Base-by-base conservation (phyloP, 1,139 yeast species). In the Meyerozyma guilliermondii region DNA sequence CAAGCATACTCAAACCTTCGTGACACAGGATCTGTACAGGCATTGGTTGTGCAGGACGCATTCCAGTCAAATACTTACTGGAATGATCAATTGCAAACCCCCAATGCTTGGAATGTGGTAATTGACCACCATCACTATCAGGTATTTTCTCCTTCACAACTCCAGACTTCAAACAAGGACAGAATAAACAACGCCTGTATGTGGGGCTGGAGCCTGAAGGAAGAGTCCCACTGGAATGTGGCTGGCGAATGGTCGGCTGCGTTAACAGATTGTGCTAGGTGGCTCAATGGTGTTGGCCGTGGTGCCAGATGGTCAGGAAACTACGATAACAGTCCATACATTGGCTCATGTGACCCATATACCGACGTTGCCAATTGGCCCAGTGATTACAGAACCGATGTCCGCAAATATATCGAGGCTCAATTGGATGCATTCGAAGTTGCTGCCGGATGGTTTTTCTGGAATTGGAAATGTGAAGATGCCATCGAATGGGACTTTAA, bases 181-280 rank as follows among this genome's bases (percentile, higher is more conserved):
- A 95, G 87, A 54, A 57, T 91, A 41, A 49, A 62, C 9, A 65
- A 67, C 41, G 91, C 87, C 7, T 86, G 95, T 62, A 51, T 58
- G 18, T 78, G 78, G 73, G 95, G 92, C 41, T 46, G 60, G 30
- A 65, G 63, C 39, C 67, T 80, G 37, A 50, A 56, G 37, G 49
- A 61, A 34, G 95, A 87, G 60, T 59, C 65, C 54, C 83, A 83
- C 63, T 85, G 95, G 87, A 77, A 79, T 44, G 77, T 91, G 27
- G 74, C 80, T 44, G 98, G 98, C 47, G 98, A 92, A 70, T 92
- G 92, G 85, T 76, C 94, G 26, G 97, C 94, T 16, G 97, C 98
- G 1, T 71, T 91, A 52, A 88, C 96, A 10, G 98, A 92, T 65
- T 92, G 98, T 71, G 81, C 95, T 18, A 74, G 74, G 47, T 87